Evolutionary conservation across 345 rosid genomes (phyloP).

Genomic region (Salix arbutifolia): DNA sequence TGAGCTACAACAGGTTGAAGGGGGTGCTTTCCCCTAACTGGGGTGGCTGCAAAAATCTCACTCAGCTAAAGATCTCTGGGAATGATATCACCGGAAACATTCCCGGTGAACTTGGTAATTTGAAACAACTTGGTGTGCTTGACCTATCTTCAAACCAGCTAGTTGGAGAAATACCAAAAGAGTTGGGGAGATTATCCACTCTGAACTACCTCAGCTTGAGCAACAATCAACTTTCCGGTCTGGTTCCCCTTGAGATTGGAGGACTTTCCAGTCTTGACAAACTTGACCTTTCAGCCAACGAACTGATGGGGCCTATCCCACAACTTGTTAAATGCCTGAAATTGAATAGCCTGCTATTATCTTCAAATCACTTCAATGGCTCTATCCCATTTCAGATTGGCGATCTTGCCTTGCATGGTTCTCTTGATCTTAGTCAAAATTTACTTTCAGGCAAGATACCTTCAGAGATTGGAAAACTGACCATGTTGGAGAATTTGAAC

Average conservation of each 20-base stretch:
- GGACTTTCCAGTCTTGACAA: not conserved
- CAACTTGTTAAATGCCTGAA: slow-evolving; percentile 6
- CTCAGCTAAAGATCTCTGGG: slow-evolving; percentile 5
- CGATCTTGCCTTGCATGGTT: not conserved
- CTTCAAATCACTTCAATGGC: slow-evolving; percentile 25
- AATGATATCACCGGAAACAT: slow-evolving; percentile 28
- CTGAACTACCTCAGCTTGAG: not conserved
- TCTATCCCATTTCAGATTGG: slow-evolving; percentile 21
- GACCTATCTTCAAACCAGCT: slow-evolving; percentile 40
- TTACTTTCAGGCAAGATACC: slow-evolving; percentile 27
- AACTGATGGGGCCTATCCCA: slow-evolving; percentile 19
- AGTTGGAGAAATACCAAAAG: slow-evolving; percentile 28
- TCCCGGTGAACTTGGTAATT: slow-evolving; percentile 29
- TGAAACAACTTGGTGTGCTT: slow-evolving; percentile 11
- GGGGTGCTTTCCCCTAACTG: no score
- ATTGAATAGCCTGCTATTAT: slow-evolving; percentile 10
- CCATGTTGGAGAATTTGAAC: slow-evolving; percentile 6
- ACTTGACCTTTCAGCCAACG: slow-evolving; percentile 33
- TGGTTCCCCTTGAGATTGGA: no score
- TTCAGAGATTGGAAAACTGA: not conserved
- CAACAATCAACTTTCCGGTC: slow-evolving; percentile 17
- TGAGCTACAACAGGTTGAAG: slow-evolving; percentile 17
- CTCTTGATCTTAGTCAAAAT: slow-evolving; percentile 33
- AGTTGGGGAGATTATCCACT: slow-evolving; percentile 22
- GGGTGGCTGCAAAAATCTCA: no score